Evolutionary conservation across 2,329 filamentous ascomycete genomes (phyloP), one percentile per base, ranked within the genome.

Genomic region (Torrubiellomyces zombiae): DNA sequence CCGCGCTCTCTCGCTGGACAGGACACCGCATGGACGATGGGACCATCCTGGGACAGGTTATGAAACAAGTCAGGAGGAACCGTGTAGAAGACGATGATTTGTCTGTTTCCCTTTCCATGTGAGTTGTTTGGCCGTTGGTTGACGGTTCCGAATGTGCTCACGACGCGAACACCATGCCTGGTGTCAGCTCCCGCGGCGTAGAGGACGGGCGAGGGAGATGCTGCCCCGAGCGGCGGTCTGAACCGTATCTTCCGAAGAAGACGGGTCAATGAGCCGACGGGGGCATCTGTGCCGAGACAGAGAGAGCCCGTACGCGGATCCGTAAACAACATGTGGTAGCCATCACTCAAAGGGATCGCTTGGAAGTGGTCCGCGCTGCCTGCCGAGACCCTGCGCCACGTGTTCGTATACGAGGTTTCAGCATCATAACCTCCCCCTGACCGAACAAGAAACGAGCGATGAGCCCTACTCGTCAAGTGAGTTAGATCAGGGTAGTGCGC

Each of bases 331-430:
- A 78, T 54, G 35, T 77, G 69, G 28, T 63, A 51, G 2, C 72
- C 71, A 40, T 78, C 74, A 32, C 67, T 72, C 19, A 78, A 43
- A 4, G 74, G 72, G 9, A 75, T 48, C 3, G 71, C 70, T 22
- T 60, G 62, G 37, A 70, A 75, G 36, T 76, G 68, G 37, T 75
- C 68, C 17, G 58, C 58, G 23, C 50, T 53, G 1, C 49, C 53
- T 10, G 53, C 50, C 16, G 51, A 46, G n/a, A 58, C 41, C 7
- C 48, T 38, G 16, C 32, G 34, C 7, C 32, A 18, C 14, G 21
- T 25, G 16, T 25, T 25, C 14, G 16, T 16, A 9, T 24, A 20
- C 6, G 23, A 16, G 10, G 20, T 14, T 9, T 13, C 21, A n/a
- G 20, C 25, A 3, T 18, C 23, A 13, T 18, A 14, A 9, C 20